Conservation (phyloP, 148 eudicot genomes). For the Fagopyrum tataricum region DNA sequence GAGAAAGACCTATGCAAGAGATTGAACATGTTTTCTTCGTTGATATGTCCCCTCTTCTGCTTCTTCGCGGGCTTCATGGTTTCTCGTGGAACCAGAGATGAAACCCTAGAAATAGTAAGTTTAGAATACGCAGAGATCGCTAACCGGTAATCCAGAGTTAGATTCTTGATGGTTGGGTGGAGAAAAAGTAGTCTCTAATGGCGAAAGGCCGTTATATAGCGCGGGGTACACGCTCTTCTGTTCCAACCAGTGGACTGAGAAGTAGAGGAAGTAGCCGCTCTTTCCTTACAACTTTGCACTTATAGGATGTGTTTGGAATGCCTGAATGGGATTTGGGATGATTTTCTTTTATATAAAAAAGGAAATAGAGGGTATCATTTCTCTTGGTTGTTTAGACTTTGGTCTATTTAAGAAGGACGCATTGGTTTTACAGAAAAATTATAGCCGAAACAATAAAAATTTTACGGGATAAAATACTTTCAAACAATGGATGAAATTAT, state of each 20-base stretch:
- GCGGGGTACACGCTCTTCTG: neutral
- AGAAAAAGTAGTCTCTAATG: neutral
- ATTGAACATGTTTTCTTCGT: slow-evolving; percentile 47
- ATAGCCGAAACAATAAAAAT: too few relatives aligned
- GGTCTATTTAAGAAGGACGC: too few relatives aligned
- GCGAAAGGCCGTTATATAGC: slow-evolving; percentile 14
- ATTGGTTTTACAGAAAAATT: too few relatives aligned
- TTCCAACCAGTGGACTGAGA: neutral
- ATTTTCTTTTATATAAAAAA: too few relatives aligned
- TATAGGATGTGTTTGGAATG: too few relatives aligned
- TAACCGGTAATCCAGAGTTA: neutral
- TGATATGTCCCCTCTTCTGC: slow-evolving; percentile 34
- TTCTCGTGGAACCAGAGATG: neutral
- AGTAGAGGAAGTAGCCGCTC: neutral
- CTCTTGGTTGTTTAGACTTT: too few relatives aligned
- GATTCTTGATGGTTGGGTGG: neutral
- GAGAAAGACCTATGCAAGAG: slow-evolving; percentile 48
- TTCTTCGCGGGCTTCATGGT: slow-evolving; percentile 16
- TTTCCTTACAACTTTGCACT: too few relatives aligned
- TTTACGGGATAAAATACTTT: too few relatives aligned
- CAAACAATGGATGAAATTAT: too few relatives aligned
- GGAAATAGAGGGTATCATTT: too few relatives aligned
- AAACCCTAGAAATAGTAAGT: slow-evolving; percentile 10
- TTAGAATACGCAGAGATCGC: neutral
- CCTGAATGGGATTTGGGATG: too few relatives aligned